Conservation (phyloP, 768 basidiomycete species). For the Lepiota venenata region DNA sequence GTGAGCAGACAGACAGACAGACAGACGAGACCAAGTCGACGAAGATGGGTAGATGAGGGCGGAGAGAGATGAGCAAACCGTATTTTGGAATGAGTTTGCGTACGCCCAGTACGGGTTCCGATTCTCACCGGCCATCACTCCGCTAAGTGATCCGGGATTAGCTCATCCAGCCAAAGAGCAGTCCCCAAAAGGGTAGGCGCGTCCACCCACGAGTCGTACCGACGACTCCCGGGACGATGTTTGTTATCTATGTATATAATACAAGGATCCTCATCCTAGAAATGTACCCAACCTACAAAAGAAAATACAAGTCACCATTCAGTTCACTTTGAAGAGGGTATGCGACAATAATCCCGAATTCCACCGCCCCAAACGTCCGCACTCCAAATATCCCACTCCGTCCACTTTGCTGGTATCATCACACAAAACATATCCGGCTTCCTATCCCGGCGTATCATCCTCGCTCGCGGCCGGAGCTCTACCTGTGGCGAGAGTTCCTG, state of each 20-base stretch:
- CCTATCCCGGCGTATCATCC: background rate
- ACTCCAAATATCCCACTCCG: conserved; percentile 36
- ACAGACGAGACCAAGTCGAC: conserved; percentile 1
- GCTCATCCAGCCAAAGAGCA: too few species aligned
- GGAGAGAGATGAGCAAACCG: background rate
- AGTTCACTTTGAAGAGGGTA: background rate
- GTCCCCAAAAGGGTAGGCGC: background rate
- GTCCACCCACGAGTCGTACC: background rate
- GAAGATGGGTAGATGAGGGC: background rate
- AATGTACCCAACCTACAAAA: too few species aligned
- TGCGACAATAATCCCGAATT: conserved; percentile 28
- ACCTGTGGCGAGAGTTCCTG: background rate
- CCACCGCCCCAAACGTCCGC: conserved; percentile 25
- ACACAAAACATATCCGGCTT: conserved; percentile 8
- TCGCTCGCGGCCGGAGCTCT: background rate
- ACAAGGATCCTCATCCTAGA: too few species aligned
- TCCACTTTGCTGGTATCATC: conserved; percentile 21
- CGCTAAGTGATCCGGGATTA: conserved; percentile 1
- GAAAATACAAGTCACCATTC: background rate
- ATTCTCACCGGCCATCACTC: conserved; percentile 17
- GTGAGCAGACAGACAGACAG: conserved; percentile 14
- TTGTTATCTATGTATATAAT: too few species aligned
- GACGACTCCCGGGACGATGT: background rate
- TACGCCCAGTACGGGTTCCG: conserved; percentile 11
- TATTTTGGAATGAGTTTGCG: background rate